Evolutionary conservation across 2,329 filamentous ascomycete genomes (phyloP).

Genomic region (Exophiala spinifera): DNA sequence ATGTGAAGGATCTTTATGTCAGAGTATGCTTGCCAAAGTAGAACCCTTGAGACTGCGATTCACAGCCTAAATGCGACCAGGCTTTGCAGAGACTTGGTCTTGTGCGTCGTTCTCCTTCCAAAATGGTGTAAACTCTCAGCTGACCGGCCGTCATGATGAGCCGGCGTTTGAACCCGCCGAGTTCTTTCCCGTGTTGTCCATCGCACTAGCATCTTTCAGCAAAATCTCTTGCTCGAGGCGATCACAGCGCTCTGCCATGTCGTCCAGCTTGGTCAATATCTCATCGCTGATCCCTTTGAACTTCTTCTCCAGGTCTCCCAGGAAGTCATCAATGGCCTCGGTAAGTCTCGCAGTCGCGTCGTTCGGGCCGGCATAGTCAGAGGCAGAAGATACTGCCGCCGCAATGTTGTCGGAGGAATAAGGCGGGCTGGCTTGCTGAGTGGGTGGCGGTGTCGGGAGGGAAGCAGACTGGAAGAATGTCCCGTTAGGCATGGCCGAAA

Average conservation of each 20-base stretch:
- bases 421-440: neutral
- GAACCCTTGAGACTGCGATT: too few relatives aligned
- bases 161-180: conserved; percentile 10
- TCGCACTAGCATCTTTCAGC: conserved; percentile 18
- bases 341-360: conserved; percentile 27
- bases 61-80: too few relatives aligned
- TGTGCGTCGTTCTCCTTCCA: neutral
- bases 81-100: too few relatives aligned
- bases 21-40: too few relatives aligned
- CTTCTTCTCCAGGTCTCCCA: conserved; percentile 32
- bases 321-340: conserved; percentile 31
- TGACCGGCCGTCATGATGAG: conserved; percentile 1
- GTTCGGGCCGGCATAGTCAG: conserved; percentile 4
- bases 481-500: conserved; percentile 5
- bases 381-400: neutral
- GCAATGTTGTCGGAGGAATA: conserved; percentile 1
- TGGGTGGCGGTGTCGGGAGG: neutral
- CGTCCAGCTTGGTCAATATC: conserved; percentile 31
- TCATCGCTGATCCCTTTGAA: conserved; percentile 31
- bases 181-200: conserved; percentile 14
- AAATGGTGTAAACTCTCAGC: neutral
- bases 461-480: conserved; percentile 6
- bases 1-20: too few relatives aligned
- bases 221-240: conserved; percentile 30
- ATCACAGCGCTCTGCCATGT: conserved; percentile 32